phyloP scores from a whole-genome alignment of 2,329 filamentous ascomycete genomes.

The Dothistroma pini region DNA sequence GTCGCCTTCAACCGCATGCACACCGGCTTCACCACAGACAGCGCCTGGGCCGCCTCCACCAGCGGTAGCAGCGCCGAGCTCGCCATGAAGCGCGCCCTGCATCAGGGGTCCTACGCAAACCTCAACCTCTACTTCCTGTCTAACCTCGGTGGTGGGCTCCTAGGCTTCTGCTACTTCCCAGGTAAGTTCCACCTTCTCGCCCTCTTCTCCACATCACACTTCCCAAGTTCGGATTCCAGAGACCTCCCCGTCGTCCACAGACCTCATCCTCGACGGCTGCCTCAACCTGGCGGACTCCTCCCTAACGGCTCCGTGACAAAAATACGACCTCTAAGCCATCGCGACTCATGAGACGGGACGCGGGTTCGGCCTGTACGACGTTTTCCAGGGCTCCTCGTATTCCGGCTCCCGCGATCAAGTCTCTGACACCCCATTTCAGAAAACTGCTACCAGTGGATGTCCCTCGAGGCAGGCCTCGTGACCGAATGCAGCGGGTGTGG shows the following conservation, averaged over 20 bases:
- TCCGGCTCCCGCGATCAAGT: conserved; percentile 41
- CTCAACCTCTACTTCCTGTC: conserved; percentile 58
- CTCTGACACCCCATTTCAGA: conserved; percentile 40
- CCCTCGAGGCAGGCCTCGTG: conserved; percentile 46
- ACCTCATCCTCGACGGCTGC: conserved; percentile 48
- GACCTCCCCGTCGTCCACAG: conserved; percentile 39
- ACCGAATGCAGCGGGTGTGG: conserved; percentile 36
- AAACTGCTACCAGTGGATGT: conserved; percentile 47
- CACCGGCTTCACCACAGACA: conserved; percentile 48
- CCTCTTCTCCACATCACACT: background rate
- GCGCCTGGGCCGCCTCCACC: conserved; percentile 49
- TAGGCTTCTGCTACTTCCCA: conserved; percentile 27
- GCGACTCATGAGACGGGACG: conserved; percentile 45
- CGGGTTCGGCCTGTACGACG: conserved; percentile 36
- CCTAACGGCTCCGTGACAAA: conserved; percentile 45
- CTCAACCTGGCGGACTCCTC: conserved; percentile 53
- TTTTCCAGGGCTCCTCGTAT: conserved; percentile 42
- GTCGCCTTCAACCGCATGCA: conserved; percentile 40
- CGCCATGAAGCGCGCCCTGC: conserved; percentile 51
- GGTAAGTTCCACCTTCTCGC: background rate
- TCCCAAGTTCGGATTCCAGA: conserved; percentile 18
- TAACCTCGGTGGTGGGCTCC: conserved; percentile 37
- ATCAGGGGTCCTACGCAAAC: conserved; percentile 48
- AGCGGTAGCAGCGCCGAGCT: conserved; percentile 37
- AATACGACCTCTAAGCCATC: conserved; percentile 44